Evolutionary conservation across 805 yeast species (phyloP).

Genomic region (Nakazawaea ernobii): DNA sequence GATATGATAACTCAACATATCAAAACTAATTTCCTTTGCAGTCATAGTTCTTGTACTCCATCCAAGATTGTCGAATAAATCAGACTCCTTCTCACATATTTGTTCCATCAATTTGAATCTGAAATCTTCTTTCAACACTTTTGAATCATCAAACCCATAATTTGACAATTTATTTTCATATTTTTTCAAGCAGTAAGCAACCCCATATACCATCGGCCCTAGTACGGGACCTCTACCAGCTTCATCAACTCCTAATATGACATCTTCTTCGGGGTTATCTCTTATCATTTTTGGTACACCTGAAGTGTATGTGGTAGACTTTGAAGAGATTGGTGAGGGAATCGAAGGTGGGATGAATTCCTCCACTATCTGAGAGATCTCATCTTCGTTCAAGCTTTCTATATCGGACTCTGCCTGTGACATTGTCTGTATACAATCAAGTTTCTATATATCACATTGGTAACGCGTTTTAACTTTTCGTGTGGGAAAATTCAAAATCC

Average conservation of each 20-base stretch:
- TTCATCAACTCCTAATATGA: slow-evolving; percentile 88
- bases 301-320: slow-evolving; percentile 44
- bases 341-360: slow-evolving; percentile 31
- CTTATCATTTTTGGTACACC: slow-evolving; percentile 37
- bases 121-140: slow-evolving; percentile 68
- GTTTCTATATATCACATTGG: background rate
- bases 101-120: slow-evolving; percentile 56
- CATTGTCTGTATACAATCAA: background rate
- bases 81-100: slow-evolving; percentile 43
- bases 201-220: slow-evolving; percentile 97
- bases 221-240: slow-evolving; percentile 98
- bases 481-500: background rate
- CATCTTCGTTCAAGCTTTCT: slow-evolving; percentile 33
- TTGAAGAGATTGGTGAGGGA: slow-evolving; percentile 23
- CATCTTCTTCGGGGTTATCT: slow-evolving; percentile 29
- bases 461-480: background rate
- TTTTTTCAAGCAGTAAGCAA: slow-evolving; percentile 63
- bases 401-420: slow-evolving; percentile 8
- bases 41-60: slow-evolving; percentile 86
- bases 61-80: slow-evolving; percentile 59
- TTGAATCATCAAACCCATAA: slow-evolving; percentile 91
- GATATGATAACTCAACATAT: slow-evolving; percentile 63
- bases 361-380: slow-evolving; percentile 31
- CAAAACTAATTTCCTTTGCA: slow-evolving; percentile 79
- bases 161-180: slow-evolving; percentile 45